These are phyloP conservation scores for Micractinium conductrix DNA, from an alignment of 139 green algal genomes.

Conservation along the genomic window DNA sequence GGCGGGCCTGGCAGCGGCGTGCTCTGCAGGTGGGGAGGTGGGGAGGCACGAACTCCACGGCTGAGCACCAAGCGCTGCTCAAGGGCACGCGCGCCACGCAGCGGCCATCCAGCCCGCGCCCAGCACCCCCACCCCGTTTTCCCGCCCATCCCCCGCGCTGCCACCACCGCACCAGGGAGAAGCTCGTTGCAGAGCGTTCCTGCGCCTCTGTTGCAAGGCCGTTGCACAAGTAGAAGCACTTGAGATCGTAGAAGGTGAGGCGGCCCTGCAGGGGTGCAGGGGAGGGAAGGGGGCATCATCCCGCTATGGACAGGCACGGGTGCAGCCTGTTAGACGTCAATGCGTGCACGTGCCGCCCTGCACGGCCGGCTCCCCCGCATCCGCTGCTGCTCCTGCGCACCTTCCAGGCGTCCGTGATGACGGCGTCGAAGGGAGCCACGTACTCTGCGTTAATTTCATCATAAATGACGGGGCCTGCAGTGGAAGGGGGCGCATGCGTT, in stretches of 20 bases:
- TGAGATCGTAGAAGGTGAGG: background rate
- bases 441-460: background rate
- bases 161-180: background rate
- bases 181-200: background rate
- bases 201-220: background rate
- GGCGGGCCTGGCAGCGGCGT: too few species aligned
- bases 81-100: too few species aligned
- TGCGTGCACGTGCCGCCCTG: background rate
- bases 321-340: too few species aligned
- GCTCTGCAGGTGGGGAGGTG: too few species aligned
- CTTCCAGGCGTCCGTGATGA: background rate
- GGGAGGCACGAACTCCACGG: too few species aligned
- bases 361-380: too few species aligned
- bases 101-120: too few species aligned
- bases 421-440: background rate
- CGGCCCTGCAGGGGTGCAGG: background rate
- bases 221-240: background rate
- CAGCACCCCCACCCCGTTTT: too few species aligned
- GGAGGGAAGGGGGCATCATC: too few species aligned
- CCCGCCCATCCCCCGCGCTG: too few species aligned
- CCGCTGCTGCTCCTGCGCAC: background rate
- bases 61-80: too few species aligned
- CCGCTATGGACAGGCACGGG: background rate
- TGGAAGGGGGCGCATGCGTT: too few species aligned
- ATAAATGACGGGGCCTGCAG: background rate